Percentiles rank a stretch among this genome's conserved stretches.
Evolutionary conservation across 1,284 basidiomycete genomes (phyloP).

Genomic region (Ustilago trichophora): DNA sequence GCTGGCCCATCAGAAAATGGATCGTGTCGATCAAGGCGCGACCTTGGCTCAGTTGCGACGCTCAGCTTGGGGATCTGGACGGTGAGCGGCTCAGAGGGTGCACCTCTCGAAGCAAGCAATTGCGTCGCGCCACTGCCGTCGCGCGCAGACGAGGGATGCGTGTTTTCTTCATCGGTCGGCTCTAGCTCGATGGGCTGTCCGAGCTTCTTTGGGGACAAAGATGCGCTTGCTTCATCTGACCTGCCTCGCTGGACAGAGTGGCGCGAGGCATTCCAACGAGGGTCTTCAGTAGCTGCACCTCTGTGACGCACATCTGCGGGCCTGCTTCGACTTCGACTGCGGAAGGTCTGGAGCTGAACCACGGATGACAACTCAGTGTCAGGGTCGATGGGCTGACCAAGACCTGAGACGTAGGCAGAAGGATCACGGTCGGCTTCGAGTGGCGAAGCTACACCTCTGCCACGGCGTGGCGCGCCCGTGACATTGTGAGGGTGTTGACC

Average conservation of each 20-base stretch:
- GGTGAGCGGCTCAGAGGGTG: background rate
- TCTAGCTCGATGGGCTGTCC: conserved; percentile 19
- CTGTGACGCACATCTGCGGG: conserved; percentile 12
- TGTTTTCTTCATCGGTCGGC: conserved; percentile 9
- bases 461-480: conserved; percentile 2
- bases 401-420: conserved; percentile 60
- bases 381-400: conserved; percentile 62
- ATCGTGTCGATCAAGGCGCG: conserved; percentile 3
- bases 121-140: background rate
- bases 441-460: conserved; percentile 40
- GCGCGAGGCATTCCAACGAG: no score
- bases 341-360: conserved; percentile 62
- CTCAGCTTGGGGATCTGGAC: conserved; percentile 8
- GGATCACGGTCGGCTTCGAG: conserved; percentile 45
- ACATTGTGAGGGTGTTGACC: background rate
- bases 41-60: no score
- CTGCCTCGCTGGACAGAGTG: no score
- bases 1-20: conserved; percentile 16
- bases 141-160: background rate
- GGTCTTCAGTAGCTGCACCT: conserved; percentile 2
- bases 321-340: conserved; percentile 53
- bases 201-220: conserved; percentile 16
- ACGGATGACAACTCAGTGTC: conserved; percentile 62
- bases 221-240: no score
- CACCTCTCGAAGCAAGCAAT: background rate